phyloP scores from a whole-genome alignment of 2,329 filamentous ascomycete genomes.

The Elsinoe ampelina region DNA sequence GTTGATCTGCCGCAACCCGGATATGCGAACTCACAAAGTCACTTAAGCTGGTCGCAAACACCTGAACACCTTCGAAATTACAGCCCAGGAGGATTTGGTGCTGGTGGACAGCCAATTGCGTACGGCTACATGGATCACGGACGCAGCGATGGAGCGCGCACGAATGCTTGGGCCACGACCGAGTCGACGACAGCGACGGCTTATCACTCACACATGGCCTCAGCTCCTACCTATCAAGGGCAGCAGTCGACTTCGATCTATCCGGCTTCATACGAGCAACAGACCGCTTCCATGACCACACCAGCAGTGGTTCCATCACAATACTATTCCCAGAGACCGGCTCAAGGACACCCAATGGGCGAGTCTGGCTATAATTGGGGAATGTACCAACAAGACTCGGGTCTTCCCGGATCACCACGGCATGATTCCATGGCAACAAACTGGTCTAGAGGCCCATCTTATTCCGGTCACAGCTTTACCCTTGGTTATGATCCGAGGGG shows the following conservation, averaged over 20 bases:
- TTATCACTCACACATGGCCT: background rate
- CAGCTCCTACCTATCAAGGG: background rate
- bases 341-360: background rate
- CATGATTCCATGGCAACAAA: slow-evolving; percentile 13
- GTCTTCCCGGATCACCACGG: background rate
- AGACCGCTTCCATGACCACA: background rate
- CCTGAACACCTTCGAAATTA: background rate
- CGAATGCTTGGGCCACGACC: background rate
- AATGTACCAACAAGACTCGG: slow-evolving; percentile 2
- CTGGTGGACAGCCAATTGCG: background rate
- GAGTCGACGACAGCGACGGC: background rate
- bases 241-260: background rate
- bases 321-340: background rate
- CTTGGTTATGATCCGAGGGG: background rate
- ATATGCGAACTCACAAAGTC: background rate
- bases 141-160: background rate
- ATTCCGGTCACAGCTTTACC: slow-evolving; percentile 3
- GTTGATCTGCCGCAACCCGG: background rate
- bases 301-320: background rate
- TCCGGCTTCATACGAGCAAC: background rate
- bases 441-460: background rate
- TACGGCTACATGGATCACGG: slow-evolving; percentile 5
- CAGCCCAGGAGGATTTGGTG: background rate
- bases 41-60: background rate
- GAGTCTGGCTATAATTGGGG: background rate